Evolutionary conservation across 169 alveolate species (phyloP).

Genomic region (Babesia sp.): DNA sequence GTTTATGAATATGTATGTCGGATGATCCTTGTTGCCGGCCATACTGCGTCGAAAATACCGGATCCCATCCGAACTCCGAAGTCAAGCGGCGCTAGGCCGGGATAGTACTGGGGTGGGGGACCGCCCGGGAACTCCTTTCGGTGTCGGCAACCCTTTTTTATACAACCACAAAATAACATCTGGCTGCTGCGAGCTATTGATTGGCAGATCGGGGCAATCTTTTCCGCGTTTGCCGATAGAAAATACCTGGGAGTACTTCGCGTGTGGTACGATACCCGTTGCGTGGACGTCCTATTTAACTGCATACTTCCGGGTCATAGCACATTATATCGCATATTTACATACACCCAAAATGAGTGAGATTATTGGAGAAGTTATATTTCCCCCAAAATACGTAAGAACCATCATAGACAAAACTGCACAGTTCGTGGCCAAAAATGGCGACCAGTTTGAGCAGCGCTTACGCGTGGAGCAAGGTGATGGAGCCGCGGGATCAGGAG

Average conservation of each 20-base stretch:
- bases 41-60: slow-evolving; percentile 89
- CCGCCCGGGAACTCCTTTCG: slow-evolving; percentile 79
- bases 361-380: slow-evolving; percentile 70
- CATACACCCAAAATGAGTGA: slow-evolving; percentile 4
- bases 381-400: slow-evolving; percentile 87
- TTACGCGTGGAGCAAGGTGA: slow-evolving; percentile 76
- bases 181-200: too few species aligned
- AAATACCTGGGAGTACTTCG: too few species aligned
- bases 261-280: too few species aligned
- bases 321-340: not conserved
- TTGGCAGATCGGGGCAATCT: too few species aligned
- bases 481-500: slow-evolving; percentile 54
- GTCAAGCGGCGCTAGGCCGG: slow-evolving; percentile 91
- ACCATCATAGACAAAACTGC: slow-evolving; percentile 89
- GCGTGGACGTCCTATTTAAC: too few species aligned
- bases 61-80: slow-evolving; percentile 93
- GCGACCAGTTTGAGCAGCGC: slow-evolving; percentile 85
- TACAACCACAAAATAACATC: too few species aligned
- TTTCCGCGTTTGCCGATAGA: too few species aligned
- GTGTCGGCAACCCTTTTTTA: slow-evolving; percentile 70
- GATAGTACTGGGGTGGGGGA: slow-evolving; percentile 90
- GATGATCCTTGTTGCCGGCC: slow-evolving; percentile 86
- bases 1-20: too few species aligned
- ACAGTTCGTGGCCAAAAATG: slow-evolving; percentile 88
- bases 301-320: too few species aligned